phyloP scores from a whole-genome alignment of 371 early-diverging fungal genomes.

The Rhizomucor pusillus region DNA sequence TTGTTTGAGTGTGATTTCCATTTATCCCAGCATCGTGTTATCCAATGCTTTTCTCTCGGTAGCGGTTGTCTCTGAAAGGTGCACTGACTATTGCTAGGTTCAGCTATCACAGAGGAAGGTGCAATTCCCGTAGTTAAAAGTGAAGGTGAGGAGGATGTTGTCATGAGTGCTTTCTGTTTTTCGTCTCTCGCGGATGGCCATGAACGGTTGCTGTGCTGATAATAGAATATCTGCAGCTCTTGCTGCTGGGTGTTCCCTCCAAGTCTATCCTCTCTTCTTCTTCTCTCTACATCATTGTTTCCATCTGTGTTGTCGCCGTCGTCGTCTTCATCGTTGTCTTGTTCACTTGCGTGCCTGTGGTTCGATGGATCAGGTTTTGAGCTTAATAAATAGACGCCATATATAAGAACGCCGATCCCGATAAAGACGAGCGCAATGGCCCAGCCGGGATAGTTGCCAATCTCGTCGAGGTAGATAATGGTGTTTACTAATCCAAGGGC shows the following conservation, averaged over 20 bases:
- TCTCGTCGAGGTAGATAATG: conserved; percentile 60
- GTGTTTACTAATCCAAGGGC: conserved; percentile 65
- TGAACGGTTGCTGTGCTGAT: background rate
- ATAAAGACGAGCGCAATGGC: conserved; percentile 53
- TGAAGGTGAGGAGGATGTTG: background rate
- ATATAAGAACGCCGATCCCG: conserved; percentile 57
- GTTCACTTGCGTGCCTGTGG: conserved; percentile 4
- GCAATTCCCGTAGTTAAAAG: background rate
- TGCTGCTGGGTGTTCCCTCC: background rate
- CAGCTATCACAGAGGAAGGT: background rate
- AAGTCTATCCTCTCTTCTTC: background rate
- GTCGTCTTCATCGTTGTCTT: conserved; percentile 16
- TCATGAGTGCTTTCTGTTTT: conserved; percentile 12
- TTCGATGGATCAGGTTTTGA: conserved; percentile 53
- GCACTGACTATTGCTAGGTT: background rate
- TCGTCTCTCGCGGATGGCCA: conserved; percentile 35
- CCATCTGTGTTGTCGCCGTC: conserved; percentile 7
- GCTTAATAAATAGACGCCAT: conserved; percentile 54
- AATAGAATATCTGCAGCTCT: conserved; percentile 1
- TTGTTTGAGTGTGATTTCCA: too few relatives aligned
- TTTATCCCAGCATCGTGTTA: too few relatives aligned
- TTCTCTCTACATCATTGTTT: conserved; percentile 1
- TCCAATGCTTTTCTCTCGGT: too few relatives aligned
- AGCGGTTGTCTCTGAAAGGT: background rate
- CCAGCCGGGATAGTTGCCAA: conserved; percentile 60